Evolutionary conservation across 1,284 basidiomycete genomes (phyloP), one percentile per base, ranked within the genome.

Genomic region (Cutaneotrichosporon curvatum): DNA sequence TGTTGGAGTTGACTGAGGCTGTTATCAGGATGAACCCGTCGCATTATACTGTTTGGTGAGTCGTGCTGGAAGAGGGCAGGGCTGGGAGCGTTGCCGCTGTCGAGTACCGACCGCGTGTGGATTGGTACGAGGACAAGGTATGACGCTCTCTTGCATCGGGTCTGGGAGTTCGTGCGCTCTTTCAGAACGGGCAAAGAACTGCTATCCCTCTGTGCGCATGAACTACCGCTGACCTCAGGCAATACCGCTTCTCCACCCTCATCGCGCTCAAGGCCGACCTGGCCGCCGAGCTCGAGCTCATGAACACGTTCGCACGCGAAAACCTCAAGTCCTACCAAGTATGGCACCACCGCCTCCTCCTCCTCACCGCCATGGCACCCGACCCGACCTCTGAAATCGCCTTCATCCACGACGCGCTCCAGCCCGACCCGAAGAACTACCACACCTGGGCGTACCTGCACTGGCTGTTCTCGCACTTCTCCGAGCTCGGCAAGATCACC

Each of bases 381-480:
- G 76, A 80, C 38, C 60, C 67, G 2, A 12, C 39, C 18, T 34
- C 47, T 73, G 91, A 96, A 69, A 81, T 96, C 48, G 75, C 70
- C 19, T 94, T 94, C 69, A 83, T 90, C 61, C 78, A 81, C 45
- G 70, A 74, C 40, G 81, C 81, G 0, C 79, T 96, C 33, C 68
- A 77, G 8, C 76, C 72, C 18, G 91, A 96, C 66, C 72, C 80
- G 40, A 96, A 96, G 77, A 96, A 95, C 73, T 95, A 95, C 67
- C 90, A 95, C 70, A 94, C 90, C 0, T 95, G 90, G 90, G 85
- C 85, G 4, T 91, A 92, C 70, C 79, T 90, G 7, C 89, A 95
- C 68, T 94, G 87, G 86, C 70, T 89, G 11, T 79, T 91, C 41
- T 81, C 83, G n/a, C 81, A 84, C 65, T 88, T 88, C 70, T 68